Evolutionary conservation across 2,329 filamentous ascomycete species (phyloP), one percentile per base, ranked within the genome.

Genomic region (Gyromitra esculenta): DNA sequence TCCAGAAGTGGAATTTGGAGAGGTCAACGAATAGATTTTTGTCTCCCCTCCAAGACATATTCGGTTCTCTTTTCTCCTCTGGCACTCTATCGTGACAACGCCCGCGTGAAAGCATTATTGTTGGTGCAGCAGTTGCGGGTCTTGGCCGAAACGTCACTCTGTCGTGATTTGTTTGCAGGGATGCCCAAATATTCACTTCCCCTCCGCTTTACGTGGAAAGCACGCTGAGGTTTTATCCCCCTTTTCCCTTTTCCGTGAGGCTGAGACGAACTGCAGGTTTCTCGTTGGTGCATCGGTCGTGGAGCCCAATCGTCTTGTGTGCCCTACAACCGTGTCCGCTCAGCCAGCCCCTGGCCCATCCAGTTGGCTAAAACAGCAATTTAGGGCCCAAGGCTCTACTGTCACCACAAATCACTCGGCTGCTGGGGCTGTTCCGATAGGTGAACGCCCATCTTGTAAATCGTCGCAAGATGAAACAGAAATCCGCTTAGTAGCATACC

Each of bases 391-490:
- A 52, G n/a, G 8, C 60, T 50, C 60, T 64, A 60, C 52, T 59
- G 18, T 69, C 66, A 70, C 56, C 54, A 57, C 21, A 11, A n/a
- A 70, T 70, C 66, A 70, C 66, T 70, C 56, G 66, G 39, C 7
- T 15, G 1, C 11, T 43, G 50, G 50, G 8, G 2, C 8, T 11
- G 21, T 54, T 54, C 63, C 37, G 41, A 54, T 45, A 56, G 50
- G 57, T 43, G 37, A 25, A n/a, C 39, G 13, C 31, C 18, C 2
- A 3, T 31, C 25, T 31, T 4, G 25, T 31, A 11, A 18, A 2
- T 35, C 52, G 52, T 57, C 52, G 4, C 25, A 9, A n/a, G 52
- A 18, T 52, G 52, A 57, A 57, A 57, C 18, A 11, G 48, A 52
- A 52, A 52, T 31, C 25, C 4, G 25, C 25, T 4, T 31, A 31